A percentile compares a stretch with the other conserved stretches of the same genome.
phyloP scores from a whole-genome alignment of 352 stramenopile species.

The Globisporangium camurandrum region DNA sequence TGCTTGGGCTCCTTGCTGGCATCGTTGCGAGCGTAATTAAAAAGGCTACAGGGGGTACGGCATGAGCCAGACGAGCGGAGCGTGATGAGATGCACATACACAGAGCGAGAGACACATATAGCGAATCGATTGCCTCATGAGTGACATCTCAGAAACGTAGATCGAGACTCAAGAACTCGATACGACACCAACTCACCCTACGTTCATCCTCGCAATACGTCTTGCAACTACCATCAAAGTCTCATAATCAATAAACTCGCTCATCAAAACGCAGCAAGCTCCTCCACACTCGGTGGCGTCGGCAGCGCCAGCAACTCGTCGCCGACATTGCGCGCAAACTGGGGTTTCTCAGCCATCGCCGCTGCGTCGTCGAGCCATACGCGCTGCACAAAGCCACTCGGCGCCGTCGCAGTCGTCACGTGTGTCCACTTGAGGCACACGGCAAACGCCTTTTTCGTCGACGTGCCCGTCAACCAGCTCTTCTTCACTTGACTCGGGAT shows the following conservation, averaged over 20 bases:
- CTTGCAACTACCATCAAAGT: not conserved
- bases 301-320: slow-evolving; percentile 4
- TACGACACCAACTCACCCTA: too few relatives aligned
- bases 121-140: too few relatives aligned
- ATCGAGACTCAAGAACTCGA: too few relatives aligned
- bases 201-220: not conserved
- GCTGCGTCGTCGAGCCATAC: slow-evolving; percentile 36
- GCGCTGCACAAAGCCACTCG: slow-evolving; percentile 24
- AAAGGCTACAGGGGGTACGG: slow-evolving; percentile 60
- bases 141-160: too few relatives aligned
- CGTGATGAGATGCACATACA: too few relatives aligned
- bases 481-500: slow-evolving; percentile 31
- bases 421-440: slow-evolving; percentile 29
- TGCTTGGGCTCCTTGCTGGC: slow-evolving; percentile 46
- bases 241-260: not conserved
- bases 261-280: not conserved
- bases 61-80: slow-evolving; percentile 80
- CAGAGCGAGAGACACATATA: too few relatives aligned
- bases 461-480: slow-evolving; percentile 19
- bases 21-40: slow-evolving; percentile 52
- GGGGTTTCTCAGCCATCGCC: slow-evolving; percentile 28
- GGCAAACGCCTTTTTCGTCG: slow-evolving; percentile 20
- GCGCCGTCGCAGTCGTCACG: slow-evolving; percentile 5
- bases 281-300: not conserved
- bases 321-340: slow-evolving; percentile 9